A percentile compares a stretch with the other conserved stretches of the same genome.
Evolutionary conservation across 1,284 basidiomycete genomes (phyloP).

Genomic region (Fomitopsis betulina): DNA sequence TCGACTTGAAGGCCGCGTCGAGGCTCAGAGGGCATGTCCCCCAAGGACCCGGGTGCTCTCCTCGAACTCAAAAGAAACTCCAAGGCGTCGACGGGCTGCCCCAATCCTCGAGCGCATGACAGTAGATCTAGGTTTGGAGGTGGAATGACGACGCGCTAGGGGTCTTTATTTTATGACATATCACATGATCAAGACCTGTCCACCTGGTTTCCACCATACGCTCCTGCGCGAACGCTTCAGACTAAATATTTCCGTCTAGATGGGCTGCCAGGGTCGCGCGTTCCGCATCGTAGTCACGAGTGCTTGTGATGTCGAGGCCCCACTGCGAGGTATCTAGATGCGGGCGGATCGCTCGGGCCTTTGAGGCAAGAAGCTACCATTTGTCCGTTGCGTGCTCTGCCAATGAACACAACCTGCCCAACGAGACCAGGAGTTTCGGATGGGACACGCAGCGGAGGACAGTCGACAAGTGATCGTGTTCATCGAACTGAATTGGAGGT

Average conservation of each 20-base stretch:
- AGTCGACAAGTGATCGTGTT: neutral
- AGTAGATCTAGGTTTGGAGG: neutral
- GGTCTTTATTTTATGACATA: neutral
- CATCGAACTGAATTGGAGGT: neutral
- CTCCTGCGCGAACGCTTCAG: neutral
- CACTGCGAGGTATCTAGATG: neutral
- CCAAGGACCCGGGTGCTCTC: neutral
- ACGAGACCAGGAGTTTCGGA: neutral
- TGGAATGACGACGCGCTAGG: neutral
- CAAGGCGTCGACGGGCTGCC: neutral
- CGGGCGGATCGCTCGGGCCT: neutral
- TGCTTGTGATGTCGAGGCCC: neutral
- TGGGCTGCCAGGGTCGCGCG: neutral
- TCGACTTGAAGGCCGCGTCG: too few relatives aligned
- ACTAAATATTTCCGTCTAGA: too few relatives aligned
- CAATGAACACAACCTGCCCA: neutral
- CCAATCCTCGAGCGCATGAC: neutral
- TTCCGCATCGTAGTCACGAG: neutral
- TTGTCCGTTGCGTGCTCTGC: neutral
- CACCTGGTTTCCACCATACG: neutral
- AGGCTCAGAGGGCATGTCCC: neutral
- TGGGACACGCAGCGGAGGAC: neutral
- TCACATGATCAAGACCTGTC: neutral
- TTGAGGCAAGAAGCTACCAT: neutral
- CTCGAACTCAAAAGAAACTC: neutral